phyloP scores from a whole-genome alignment of 306 rosid species.

The Acmispon strigosus region DNA sequence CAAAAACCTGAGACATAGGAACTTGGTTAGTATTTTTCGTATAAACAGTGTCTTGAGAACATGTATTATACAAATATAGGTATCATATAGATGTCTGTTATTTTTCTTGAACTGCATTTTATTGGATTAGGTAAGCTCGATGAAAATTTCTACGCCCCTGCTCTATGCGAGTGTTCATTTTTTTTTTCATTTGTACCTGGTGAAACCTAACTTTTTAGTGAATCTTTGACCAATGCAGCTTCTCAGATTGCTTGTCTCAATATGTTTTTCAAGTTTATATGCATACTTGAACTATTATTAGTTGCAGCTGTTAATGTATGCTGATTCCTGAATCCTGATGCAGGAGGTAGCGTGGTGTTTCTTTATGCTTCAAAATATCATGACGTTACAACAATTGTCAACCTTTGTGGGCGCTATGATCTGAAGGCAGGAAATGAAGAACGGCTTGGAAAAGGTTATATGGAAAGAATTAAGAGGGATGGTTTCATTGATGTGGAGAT shows the following conservation, averaged over 20 bases:
- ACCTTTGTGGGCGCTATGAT: slow-evolving; percentile 74
- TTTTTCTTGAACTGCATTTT: background rate
- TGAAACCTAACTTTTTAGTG: slow-evolving; percentile 1
- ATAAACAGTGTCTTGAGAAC: background rate
- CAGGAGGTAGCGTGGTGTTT: slow-evolving; percentile 78
- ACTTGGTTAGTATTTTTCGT: background rate
- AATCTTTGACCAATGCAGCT: background rate
- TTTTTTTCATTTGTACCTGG: background rate
- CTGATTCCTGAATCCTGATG: background rate
- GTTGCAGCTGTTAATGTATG: background rate
- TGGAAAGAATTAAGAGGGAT: slow-evolving; percentile 50
- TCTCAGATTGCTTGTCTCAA: background rate
- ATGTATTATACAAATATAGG: background rate
- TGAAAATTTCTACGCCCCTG: background rate
- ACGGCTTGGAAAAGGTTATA: slow-evolving; percentile 55
- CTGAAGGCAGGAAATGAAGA: slow-evolving; percentile 49
- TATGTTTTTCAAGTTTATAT: background rate
- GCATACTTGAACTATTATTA: slow-evolving; percentile 1
- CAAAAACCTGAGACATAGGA: background rate
- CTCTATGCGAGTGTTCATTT: background rate
- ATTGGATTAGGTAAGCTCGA: background rate
- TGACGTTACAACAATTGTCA: slow-evolving; percentile 50
- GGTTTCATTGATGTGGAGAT: slow-evolving; percentile 57
- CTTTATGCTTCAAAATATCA: slow-evolving; percentile 72
- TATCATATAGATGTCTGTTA: background rate